Evolutionary conservation across 805 yeast species (phyloP).

Genomic region (Candida patagonica): DNA sequence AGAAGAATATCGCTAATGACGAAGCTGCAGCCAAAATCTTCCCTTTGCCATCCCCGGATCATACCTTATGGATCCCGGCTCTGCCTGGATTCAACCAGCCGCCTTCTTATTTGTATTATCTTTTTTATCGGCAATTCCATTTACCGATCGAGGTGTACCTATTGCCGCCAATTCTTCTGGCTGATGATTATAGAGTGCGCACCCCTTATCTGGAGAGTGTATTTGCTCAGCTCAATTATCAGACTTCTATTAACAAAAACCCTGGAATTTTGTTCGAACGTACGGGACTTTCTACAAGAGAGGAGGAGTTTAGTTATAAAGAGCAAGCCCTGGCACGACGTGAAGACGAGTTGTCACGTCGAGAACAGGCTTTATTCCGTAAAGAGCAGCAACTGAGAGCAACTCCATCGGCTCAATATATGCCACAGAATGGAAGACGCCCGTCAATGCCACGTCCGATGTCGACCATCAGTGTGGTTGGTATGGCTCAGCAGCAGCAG

Average conservation of each 20-base stretch:
- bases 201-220: conserved; percentile 87
- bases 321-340: conserved; percentile 7
- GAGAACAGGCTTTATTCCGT: conserved; percentile 16
- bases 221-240: conserved; percentile 46
- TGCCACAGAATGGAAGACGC: not conserved
- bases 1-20: conserved; percentile 32
- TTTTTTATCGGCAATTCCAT: conserved; percentile 48
- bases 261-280: conserved; percentile 4
- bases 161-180: conserved; percentile 77
- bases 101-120: conserved; percentile 31
- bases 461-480: not conserved
- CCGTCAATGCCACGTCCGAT: not conserved
- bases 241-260: conserved; percentile 15
- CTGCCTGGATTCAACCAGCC: conserved; percentile 3
- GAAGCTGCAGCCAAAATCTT: not conserved
- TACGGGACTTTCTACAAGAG: conserved; percentile 2
- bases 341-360: conserved; percentile 13
- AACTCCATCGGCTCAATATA: not conserved
- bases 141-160: conserved; percentile 66
- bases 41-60: conserved; percentile 1
- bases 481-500: conserved; percentile 6
- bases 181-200: conserved; percentile 78
- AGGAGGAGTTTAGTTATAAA: not conserved
- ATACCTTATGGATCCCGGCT: conserved; percentile 4
- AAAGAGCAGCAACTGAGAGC: conserved; percentile 9